These are phyloP conservation scores for Vachellia pachyceras DNA, from an alignment of 306 rosid species.

Conservation along the genomic window DNA sequence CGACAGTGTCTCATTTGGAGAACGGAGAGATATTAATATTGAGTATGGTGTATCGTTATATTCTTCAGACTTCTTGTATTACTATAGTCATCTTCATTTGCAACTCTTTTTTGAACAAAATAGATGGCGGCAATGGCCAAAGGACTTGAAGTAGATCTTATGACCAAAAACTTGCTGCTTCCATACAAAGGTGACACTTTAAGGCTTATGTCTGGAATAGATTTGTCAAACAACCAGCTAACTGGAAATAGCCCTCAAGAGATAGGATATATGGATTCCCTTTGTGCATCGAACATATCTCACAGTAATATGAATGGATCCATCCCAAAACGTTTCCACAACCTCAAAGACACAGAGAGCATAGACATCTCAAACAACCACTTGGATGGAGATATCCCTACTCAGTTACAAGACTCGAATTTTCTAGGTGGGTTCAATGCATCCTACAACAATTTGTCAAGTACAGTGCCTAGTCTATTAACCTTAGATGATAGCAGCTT, in stretches of 20 bases:
- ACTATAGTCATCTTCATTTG: not conserved
- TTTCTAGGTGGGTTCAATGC: not conserved
- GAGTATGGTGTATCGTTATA: too few relatives aligned
- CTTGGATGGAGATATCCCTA: not conserved
- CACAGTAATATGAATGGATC: conserved; percentile 1
- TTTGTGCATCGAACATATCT: not conserved
- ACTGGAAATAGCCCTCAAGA: not conserved
- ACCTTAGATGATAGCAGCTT: not conserved
- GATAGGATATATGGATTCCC: not conserved
- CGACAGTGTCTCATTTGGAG: not conserved
- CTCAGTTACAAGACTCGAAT: not conserved
- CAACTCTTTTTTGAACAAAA: too few relatives aligned
- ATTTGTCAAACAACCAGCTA: conserved; percentile 5
- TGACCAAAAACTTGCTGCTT: too few relatives aligned
- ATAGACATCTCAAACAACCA: not conserved
- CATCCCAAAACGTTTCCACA: not conserved
- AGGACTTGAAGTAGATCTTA: not conserved
- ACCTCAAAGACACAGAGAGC: not conserved
- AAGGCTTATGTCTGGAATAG: conserved; percentile 6
- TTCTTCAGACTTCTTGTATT: too few relatives aligned
- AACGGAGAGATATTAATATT: accelerated
- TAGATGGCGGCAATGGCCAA: too few relatives aligned
- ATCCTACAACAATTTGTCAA: conserved; percentile 5
- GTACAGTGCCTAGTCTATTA: not conserved
- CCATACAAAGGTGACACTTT: not conserved